These are phyloP conservation scores for Yamadazyma triangularis DNA, from an alignment of 1,139 yeast species.

Conservation along the genomic window DNA sequence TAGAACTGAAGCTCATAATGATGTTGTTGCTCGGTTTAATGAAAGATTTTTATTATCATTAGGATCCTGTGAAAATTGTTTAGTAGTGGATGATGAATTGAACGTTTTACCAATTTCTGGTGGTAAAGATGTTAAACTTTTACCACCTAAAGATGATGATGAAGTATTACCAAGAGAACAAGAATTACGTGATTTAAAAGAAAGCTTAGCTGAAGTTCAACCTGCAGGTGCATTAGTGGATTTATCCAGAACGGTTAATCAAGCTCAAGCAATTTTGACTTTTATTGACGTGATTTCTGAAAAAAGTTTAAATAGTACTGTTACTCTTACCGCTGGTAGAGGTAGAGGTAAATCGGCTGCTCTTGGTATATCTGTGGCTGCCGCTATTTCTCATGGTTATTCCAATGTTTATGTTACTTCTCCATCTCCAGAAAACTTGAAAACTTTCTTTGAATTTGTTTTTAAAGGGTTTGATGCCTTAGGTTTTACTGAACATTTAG, in stretches of 20 bases:
- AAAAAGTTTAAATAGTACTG: constrained; percentile 81
- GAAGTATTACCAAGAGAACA: constrained; percentile 54
- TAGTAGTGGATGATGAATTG: constrained; percentile 94
- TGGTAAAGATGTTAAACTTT: constrained; percentile 78
- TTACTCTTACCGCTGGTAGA: constrained; percentile 95
- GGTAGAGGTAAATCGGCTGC: constrained; percentile 99
- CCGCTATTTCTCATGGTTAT: constrained; percentile 95
- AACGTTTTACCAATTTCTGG: constrained; percentile 95
- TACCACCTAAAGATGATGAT: constrained; percentile 78
- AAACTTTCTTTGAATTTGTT: constrained; percentile 88
- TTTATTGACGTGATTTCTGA: constrained; percentile 93
- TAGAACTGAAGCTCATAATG: constrained; percentile 95
- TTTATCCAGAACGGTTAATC: constrained; percentile 83
- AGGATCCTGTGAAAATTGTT: constrained; percentile 78
- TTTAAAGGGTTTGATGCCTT: constrained; percentile 95
- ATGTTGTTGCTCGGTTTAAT: constrained; percentile 94
- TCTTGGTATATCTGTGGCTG: constrained; percentile 91
- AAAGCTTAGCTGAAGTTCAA: constrained; percentile 80
- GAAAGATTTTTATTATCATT: constrained; percentile 89
- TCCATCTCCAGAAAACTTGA: constrained; percentile 95
- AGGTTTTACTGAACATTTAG: constrained; percentile 89
- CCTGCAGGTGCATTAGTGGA: constrained; percentile 89
- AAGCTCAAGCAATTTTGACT: constrained; percentile 91
- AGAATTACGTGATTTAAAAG: constrained; percentile 72
- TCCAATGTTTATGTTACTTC: constrained; percentile 95